These are phyloP conservation scores for Podospora australis DNA, from an alignment of 495 filamentous ascomycete species.

Conservation along the genomic window DNA sequence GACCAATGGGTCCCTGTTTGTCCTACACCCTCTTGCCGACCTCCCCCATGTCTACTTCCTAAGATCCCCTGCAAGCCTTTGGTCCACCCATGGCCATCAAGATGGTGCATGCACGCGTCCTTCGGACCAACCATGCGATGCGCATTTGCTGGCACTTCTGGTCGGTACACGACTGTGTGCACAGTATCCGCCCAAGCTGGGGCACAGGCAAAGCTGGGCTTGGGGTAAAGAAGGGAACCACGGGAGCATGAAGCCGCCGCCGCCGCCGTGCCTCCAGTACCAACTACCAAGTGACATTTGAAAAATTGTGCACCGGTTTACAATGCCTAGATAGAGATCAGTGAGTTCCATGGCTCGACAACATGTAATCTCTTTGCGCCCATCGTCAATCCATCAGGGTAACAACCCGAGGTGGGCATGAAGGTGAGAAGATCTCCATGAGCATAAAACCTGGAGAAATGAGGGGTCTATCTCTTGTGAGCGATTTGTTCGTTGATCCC, in stretches of 20 bases:
- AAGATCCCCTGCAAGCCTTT: conserved; percentile 14
- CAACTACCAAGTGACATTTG: too few relatives aligned
- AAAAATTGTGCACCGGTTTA: neutral
- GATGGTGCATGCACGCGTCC: conserved; percentile 18
- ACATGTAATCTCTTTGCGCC: too few relatives aligned
- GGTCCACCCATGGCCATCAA: conserved; percentile 16
- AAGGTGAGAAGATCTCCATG: too few relatives aligned
- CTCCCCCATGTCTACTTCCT: neutral
- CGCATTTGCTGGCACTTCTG: too few relatives aligned
- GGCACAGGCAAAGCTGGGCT: conserved; percentile 11
- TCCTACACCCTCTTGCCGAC: conserved; percentile 20
- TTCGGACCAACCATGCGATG: conserved; percentile 6
- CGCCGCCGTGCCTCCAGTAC: neutral
- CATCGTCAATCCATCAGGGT: too few relatives aligned
- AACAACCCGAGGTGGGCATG: too few relatives aligned
- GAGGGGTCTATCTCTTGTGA: neutral
- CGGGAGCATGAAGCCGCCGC: neutral
- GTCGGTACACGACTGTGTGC: conserved; percentile 2
- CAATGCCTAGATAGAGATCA: too few relatives aligned
- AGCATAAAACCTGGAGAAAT: neutral
- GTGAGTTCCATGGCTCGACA: too few relatives aligned
- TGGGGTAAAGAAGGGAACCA: conserved; percentile 2
- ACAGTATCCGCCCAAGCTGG: conserved; percentile 15
- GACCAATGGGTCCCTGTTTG: conserved; percentile 17
- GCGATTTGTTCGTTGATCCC: conserved; percentile 1